These are phyloP conservation scores for Alternaria arborescens DNA, from an alignment of 2,329 filamentous ascomycete genomes.

Conservation along the genomic window DNA sequence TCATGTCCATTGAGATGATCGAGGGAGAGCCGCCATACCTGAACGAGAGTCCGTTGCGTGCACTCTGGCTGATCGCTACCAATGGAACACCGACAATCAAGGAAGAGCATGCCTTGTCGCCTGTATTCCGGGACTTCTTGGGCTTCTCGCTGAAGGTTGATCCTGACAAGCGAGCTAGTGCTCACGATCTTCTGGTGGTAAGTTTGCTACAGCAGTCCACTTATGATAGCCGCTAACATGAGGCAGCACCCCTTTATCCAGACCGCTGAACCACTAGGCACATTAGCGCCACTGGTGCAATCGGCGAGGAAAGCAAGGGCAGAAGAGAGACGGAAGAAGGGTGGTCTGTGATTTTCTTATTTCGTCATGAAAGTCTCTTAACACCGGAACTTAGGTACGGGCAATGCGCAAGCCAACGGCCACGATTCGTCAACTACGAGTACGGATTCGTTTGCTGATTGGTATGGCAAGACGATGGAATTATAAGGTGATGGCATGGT, in stretches of 20 bases:
- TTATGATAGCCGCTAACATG: constrained; percentile 17
- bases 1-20: constrained; percentile 99
- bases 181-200: constrained; percentile 91
- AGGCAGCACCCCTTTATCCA: constrained; percentile 60
- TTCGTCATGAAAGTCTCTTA: constrained; percentile 37
- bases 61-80: constrained; percentile 94
- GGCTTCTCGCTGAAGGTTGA: constrained; percentile 95
- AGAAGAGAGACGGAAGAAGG: constrained; percentile 70
- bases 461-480: constrained; percentile 36
- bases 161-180: constrained; percentile 94
- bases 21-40: constrained; percentile 97
- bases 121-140: constrained; percentile 89
- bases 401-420: constrained; percentile 27
- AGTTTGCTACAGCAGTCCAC: constrained; percentile 48
- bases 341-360: constrained; percentile 48
- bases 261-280: constrained; percentile 63
- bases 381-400: constrained; percentile 35
- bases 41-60: constrained; percentile 90
- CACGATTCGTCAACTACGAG: constrained; percentile 28
- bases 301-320: constrained; percentile 85
- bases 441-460: constrained; percentile 39
- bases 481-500: constrained; percentile 15
- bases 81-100: constrained; percentile 96
- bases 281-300: constrained; percentile 85
- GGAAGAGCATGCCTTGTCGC: constrained; percentile 82